Evolutionary conservation across 768 basidiomycete genomes (phyloP), one percentile per base, ranked within the genome.

Genomic region (Lentinula aciculospora): DNA sequence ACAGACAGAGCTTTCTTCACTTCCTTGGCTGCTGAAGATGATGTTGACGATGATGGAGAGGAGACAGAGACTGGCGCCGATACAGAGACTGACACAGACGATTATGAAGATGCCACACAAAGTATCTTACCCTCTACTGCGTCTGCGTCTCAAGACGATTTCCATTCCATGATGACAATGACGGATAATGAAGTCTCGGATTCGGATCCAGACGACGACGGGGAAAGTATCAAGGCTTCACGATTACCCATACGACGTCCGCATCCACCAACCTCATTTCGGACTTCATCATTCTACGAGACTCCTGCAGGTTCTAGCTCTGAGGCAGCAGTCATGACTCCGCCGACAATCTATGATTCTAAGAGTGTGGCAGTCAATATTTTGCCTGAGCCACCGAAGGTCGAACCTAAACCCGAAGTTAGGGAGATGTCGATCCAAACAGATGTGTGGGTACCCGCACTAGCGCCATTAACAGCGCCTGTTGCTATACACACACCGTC

Each of bases 401-500:
- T 69, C 5, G 64, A 70, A 48, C 66, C 64, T 10, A 88, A 84
- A 67, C 82, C 84, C 0, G 85, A 89, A 63, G 71, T 82, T 31
- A 84, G 76, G 66, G 91, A 94, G 63, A 88, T 84, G 59, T 88
- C 84, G 3, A 83, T 86, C 32, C 91, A 94, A 72, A 93, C 91
- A 1, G 92, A 94, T 60, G 78, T 79, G 50, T 88, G 85, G 87
- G 72, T 67, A 13, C 82, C 82, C 10, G 74, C n/a, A n/a, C n/a
- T n/a, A n/a, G n/a, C n/a, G n/a, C n/a, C 78, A 8, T 67, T 73
- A n/a, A 71, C 76, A 4, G 58, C 69, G 0, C 69, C 72, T 23
- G 60, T 69, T 10, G 62, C 72, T 7, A 5, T 67, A 17, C 65
- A 70, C 3, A 66, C 73, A 51, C 65, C 73, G 17, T 68, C 65